Evolutionary conservation across 805 yeast species (phyloP), one percentile per base, ranked within the genome.

Genomic region (Candida coleopterorum): DNA sequence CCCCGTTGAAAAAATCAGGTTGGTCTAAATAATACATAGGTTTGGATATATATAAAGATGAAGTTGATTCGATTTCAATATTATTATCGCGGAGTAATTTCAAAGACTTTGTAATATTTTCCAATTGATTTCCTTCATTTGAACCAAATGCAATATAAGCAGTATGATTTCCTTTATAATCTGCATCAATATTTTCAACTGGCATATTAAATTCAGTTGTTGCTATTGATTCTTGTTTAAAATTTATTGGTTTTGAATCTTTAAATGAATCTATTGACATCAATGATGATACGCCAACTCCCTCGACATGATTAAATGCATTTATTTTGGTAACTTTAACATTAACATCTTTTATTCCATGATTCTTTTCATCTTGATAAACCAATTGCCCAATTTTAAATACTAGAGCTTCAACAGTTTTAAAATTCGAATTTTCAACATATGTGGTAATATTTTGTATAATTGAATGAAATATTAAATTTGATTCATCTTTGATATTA

Each of bases 11-110:
- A 52, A 93, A 93, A 48, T 78, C 79, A 2, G 77, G 72, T 60
- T 93, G 99, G 38, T 87, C 85, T 24, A 71, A 58, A 44, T 72
- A 77, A 57, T 88, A 93, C 97, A 93, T 90, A 26, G 99, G 97
- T 48, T 81, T 85, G 15, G 96, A 85, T 40, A 82, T 78, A 56
- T 86, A 93, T 37, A 90, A 60, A 0, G 94, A 77, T 0, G 97
- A 89, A 0, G 90, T 75, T 3, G 73, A 65, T 3, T 68, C 40
- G 0, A 93, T 73, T 9, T 57, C 46, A 14, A 85, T 66, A 0
- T 54, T 52, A 8, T 64, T 50, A 4, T 56, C 32, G 22, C 57
- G 52, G 11, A 85, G 60, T 32, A 71, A 63, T 0, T 58, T 56
- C 6, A 85, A 54, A 0, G 96, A 82, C 11, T 46, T 46, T 7